phyloP scores from a whole-genome alignment of 73 alveolate genomes.

The Symbiodinium pilosum region DNA sequence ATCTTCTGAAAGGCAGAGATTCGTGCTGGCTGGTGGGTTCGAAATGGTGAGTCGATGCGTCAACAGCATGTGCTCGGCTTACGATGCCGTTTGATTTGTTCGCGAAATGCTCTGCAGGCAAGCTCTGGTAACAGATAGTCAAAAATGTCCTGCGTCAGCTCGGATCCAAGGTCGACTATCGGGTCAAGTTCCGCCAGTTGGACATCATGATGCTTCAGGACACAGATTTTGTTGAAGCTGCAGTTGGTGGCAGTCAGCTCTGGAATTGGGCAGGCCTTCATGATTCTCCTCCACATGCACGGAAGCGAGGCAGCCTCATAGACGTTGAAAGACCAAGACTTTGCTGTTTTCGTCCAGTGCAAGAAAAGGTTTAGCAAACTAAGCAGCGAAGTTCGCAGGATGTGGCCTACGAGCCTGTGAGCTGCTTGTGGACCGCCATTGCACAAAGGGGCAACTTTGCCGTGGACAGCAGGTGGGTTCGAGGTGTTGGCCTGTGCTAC shows the following conservation, averaged over 20 bases:
- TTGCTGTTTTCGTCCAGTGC: neutral
- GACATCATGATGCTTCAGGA: constrained; percentile 80
- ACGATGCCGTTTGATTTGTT: neutral
- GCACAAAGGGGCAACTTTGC: too few relatives aligned
- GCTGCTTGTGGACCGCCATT: constrained; percentile 49
- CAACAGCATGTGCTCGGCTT: constrained; percentile 30
- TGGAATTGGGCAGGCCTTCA: constrained; percentile 5
- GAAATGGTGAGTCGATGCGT: constrained; percentile 90
- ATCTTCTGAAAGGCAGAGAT: constrained; percentile 95
- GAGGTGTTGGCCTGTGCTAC: too few relatives aligned
- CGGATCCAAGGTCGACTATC: constrained; percentile 39
- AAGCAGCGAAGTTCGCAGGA: neutral
- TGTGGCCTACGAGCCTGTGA: constrained; percentile 44
- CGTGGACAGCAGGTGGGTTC: too few relatives aligned
- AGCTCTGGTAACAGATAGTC: neutral
- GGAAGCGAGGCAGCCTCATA: constrained; percentile 11
- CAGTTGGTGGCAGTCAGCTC: neutral
- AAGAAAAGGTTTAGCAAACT: neutral
- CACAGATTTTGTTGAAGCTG: neutral
- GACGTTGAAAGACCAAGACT: too few relatives aligned
- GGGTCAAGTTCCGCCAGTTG: constrained; percentile 40
- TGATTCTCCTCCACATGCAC: constrained; percentile 43
- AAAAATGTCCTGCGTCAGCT: neutral
- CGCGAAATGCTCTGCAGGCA: neutral
- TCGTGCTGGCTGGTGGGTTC: constrained; percentile 70